Percentiles rank a stretch among this genome's conserved stretches.
Evolutionary conservation across 2,329 filamentous ascomycete genomes (phyloP).

Genomic region (Xylaria sp.): DNA sequence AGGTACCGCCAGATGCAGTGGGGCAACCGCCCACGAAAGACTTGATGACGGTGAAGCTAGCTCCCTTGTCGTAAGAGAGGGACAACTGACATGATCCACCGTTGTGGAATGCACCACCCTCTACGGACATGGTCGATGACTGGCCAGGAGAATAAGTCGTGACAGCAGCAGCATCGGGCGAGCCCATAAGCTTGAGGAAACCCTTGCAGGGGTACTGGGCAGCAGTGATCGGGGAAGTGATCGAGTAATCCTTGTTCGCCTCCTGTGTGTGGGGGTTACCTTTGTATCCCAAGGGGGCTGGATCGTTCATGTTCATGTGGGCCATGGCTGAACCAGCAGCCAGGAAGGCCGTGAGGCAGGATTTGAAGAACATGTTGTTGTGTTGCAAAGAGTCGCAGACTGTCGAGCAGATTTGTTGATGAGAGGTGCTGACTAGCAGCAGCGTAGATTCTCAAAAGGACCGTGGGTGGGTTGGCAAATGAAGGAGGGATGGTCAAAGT

Average conservation of each 20-base stretch:
- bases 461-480: slow-evolving; percentile 10
- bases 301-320: slow-evolving; percentile 62
- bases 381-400: neutral
- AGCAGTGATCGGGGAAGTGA: slow-evolving; percentile 69
- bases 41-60: slow-evolving; percentile 67
- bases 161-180: slow-evolving; percentile 56
- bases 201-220: slow-evolving; percentile 81
- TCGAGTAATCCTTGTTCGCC: slow-evolving; percentile 69
- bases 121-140: slow-evolving; percentile 66
- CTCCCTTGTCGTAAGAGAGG: slow-evolving; percentile 74
- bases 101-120: slow-evolving; percentile 66
- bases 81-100: slow-evolving; percentile 80
- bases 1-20: slow-evolving; percentile 52
- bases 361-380: slow-evolving; percentile 49
- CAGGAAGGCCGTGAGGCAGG: slow-evolving; percentile 47
- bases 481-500: slow-evolving; percentile 4
- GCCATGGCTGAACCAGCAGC: slow-evolving; percentile 53
- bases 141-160: slow-evolving; percentile 67
- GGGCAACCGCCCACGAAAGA: slow-evolving; percentile 47
- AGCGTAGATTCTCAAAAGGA: neutral
- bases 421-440: slow-evolving; percentile 24
- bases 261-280: slow-evolving; percentile 52
- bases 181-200: slow-evolving; percentile 55
- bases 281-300: slow-evolving; percentile 59
- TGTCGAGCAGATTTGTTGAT: neutral